Percentiles rank a stretch among this genome's conserved stretches.
phyloP scores from a whole-genome alignment of 75 land plant species.

The Larix kaempferi region DNA sequence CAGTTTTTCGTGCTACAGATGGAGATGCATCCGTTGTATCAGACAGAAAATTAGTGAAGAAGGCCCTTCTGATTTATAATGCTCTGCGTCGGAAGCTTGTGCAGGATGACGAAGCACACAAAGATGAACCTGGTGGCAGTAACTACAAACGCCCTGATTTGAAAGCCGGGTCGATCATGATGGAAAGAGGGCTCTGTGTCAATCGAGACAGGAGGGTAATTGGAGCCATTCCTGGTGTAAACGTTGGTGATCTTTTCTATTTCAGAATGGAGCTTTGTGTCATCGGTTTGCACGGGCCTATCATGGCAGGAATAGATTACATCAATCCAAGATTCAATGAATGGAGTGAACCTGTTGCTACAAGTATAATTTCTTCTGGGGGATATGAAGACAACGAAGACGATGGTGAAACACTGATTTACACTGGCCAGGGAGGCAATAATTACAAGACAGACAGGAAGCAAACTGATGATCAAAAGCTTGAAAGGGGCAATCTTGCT shows the following conservation, averaged over 20 bases:
- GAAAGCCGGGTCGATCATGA: slow-evolving; percentile 37
- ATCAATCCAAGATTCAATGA: slow-evolving; percentile 23
- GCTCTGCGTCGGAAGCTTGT: slow-evolving; percentile 45
- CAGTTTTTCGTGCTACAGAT: not conserved
- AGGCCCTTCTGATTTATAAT: slow-evolving; percentile 40
- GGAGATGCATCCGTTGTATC: not conserved
- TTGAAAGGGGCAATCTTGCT: slow-evolving; percentile 79
- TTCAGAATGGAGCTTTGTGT: slow-evolving; percentile 67
- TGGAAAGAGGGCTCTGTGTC: slow-evolving; percentile 28
- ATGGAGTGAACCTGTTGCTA: slow-evolving; percentile 54
- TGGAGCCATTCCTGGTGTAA: slow-evolving; percentile 56
- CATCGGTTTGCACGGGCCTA: slow-evolving; percentile 60
- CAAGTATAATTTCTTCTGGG: slow-evolving; percentile 61
- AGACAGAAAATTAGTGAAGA: slow-evolving; percentile 36
- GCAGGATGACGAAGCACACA: slow-evolving; percentile 44
- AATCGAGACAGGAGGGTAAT: slow-evolving; percentile 37
- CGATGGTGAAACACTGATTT: not conserved
- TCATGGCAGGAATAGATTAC: slow-evolving; percentile 73
- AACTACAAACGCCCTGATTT: slow-evolving; percentile 29
- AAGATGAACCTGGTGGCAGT: slow-evolving; percentile 22
- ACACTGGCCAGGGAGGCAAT: slow-evolving; percentile 57
- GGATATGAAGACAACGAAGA: slow-evolving; percentile 13
- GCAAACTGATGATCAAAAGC: slow-evolving; percentile 58
- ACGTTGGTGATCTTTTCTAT: slow-evolving; percentile 66
- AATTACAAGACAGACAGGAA: slow-evolving; percentile 6